These are phyloP conservation scores for Coemansia furcata DNA, from an alignment of 192 early-diverging fungal genomes.

Conservation along the genomic window DNA sequence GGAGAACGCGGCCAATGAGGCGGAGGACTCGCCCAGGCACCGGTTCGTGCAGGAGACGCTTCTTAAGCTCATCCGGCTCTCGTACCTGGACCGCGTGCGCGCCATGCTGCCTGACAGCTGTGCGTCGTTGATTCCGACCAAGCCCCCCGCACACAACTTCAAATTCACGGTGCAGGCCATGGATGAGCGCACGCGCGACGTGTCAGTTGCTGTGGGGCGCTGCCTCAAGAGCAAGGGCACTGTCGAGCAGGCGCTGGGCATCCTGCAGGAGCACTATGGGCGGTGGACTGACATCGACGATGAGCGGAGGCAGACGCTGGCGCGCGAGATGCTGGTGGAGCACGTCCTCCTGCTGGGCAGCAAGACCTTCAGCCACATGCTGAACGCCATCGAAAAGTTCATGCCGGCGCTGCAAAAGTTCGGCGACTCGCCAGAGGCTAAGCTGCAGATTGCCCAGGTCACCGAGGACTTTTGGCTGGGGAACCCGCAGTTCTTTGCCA, in stretches of 20 bases:
- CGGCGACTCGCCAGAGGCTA: constrained; percentile 57
- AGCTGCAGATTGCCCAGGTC: constrained; percentile 66
- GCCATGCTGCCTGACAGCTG: constrained; percentile 71
- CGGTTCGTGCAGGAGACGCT: constrained; percentile 83
- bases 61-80: constrained; percentile 79
- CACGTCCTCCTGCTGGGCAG: constrained; percentile 83
- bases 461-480: constrained; percentile 79
- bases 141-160: constrained; percentile 70
- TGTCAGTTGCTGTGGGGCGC: constrained; percentile 54
- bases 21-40: constrained; percentile 23
- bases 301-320: constrained; percentile 32
- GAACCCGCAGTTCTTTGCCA: constrained; percentile 88
- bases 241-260: constrained; percentile 44
- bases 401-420: constrained; percentile 43
- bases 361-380: constrained; percentile 91
- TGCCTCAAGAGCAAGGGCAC: constrained; percentile 51
- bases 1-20: constrained; percentile 36
- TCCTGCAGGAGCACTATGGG: constrained; percentile 47
- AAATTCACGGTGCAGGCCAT: constrained; percentile 60
- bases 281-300: constrained; percentile 47
- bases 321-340: constrained; percentile 77
- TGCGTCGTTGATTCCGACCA: constrained; percentile 56
- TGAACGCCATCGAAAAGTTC: constrained; percentile 89
- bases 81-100: constrained; percentile 88
- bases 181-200: constrained; percentile 60